phyloP scores from a whole-genome alignment of 371 early-diverging fungal species.

The Apophysomyces variabilis region DNA sequence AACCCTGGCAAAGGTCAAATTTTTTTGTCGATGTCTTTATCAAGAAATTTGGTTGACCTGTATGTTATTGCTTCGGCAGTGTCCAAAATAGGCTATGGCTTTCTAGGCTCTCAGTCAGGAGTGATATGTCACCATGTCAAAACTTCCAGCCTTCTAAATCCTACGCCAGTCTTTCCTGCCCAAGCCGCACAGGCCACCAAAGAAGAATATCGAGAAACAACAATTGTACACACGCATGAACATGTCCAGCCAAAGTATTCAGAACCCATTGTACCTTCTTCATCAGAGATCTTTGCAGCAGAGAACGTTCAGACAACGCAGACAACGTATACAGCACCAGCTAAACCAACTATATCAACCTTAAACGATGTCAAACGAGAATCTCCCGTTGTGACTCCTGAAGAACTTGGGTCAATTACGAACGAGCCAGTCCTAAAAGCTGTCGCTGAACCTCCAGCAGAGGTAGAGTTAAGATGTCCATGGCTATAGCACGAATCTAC shows the following conservation, averaged over 20 bases:
- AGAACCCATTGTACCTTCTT: too few relatives aligned
- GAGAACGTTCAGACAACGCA: too few relatives aligned
- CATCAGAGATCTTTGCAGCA: too few relatives aligned
- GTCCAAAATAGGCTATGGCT: conserved; percentile 30
- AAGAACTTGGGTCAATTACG: conserved; percentile 11
- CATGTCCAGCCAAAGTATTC: not conserved
- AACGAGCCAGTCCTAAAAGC: conserved; percentile 17
- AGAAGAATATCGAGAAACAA: not conserved
- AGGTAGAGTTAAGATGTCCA: not conserved
- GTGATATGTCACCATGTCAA: conserved; percentile 43
- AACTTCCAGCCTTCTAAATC: conserved; percentile 48
- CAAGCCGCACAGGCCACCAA: conserved; percentile 2
- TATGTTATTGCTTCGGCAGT: conserved; percentile 41
- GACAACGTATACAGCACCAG: too few relatives aligned
- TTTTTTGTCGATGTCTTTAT: conserved; percentile 30
- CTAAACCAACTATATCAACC: not conserved
- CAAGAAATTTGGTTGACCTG: conserved; percentile 42
- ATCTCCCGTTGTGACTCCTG: not conserved
- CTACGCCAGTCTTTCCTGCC: conserved; percentile 28
- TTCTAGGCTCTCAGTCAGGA: conserved; percentile 35
- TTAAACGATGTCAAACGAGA: not conserved
- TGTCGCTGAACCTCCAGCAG: not conserved
- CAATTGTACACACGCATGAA: not conserved
- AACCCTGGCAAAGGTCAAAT: too few relatives aligned
- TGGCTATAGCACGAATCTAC: not conserved